A percentile compares a stretch with the other conserved stretches of the same genome.
These are phyloP conservation scores for Strobilomyces echinocephalus DNA, from an alignment of 768 basidiomycete genomes.

Conservation along the genomic window DNA sequence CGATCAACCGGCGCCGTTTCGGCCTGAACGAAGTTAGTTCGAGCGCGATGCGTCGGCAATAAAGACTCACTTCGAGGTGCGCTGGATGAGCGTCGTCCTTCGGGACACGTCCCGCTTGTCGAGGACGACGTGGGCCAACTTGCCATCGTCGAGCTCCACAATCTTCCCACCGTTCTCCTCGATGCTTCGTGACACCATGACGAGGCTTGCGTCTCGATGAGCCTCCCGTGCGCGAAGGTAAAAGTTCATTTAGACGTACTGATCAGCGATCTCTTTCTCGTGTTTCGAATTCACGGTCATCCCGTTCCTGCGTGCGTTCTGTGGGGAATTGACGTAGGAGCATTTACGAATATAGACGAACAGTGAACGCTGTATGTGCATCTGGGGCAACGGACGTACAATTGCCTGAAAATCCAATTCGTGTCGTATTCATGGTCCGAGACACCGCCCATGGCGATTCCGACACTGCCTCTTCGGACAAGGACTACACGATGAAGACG, in stretches of 20 bases:
- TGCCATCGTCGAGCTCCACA: conserved; percentile 64
- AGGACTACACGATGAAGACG: conserved; percentile 3
- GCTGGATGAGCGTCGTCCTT: conserved; percentile 62
- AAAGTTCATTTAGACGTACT: conserved; percentile 37
- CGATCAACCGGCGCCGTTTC: conserved; percentile 71
- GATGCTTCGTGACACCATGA: conserved; percentile 47
- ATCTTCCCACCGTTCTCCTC: conserved; percentile 68
- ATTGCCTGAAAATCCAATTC: conserved; percentile 73
- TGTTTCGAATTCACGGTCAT: conserved; percentile 54
- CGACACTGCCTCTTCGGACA: conserved; percentile 6
- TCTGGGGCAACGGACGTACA: conserved; percentile 43
- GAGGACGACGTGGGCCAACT: conserved; percentile 80
- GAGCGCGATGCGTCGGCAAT: background rate
- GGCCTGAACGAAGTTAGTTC: conserved; percentile 46
- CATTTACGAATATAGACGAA: conserved; percentile 41
- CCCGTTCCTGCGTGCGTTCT: conserved; percentile 62
- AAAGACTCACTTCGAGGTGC: conserved; percentile 60
- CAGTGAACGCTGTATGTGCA: background rate
- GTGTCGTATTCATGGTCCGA: conserved; percentile 77
- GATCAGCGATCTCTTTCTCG: conserved; percentile 47
- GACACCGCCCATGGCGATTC: conserved; percentile 65
- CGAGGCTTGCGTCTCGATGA: conserved; percentile 43
- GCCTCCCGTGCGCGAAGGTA: background rate
- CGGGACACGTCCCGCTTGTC: conserved; percentile 79
- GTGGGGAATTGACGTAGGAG: conserved; percentile 84